Conservation (phyloP, 2,329 filamentous ascomycete genomes). For the Amauroascus niger region DNA sequence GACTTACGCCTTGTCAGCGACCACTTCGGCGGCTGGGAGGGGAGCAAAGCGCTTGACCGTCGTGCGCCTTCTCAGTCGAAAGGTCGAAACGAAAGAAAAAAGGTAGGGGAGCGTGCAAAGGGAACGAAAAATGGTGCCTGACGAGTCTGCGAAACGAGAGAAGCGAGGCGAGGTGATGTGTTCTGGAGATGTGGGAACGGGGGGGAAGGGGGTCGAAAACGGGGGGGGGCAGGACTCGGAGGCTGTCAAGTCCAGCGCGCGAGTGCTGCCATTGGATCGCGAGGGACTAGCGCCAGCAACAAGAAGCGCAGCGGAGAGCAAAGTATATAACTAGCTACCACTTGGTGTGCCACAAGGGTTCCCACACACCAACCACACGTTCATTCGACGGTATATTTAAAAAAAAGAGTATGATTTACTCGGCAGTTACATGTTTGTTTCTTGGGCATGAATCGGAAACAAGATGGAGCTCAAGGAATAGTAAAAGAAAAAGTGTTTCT, state of each 20-base stretch:
- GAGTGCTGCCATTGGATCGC: constrained; percentile 9
- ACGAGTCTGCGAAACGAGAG: background rate
- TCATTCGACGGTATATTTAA: background rate
- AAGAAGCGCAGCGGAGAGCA: constrained; percentile 1
- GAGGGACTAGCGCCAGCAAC: constrained; percentile 12
- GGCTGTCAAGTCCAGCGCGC: constrained; percentile 10
- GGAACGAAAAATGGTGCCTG: background rate
- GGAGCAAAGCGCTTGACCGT: background rate
- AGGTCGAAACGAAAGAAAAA: background rate
- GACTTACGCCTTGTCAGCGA: background rate
- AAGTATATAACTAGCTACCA: too few species aligned
- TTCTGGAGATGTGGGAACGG: constrained; percentile 1
- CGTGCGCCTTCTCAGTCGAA: background rate
- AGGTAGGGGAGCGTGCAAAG: background rate
- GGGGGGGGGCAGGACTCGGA: constrained; percentile 6
- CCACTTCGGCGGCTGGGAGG: background rate
- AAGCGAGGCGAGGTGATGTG: background rate
- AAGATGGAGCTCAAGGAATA: too few species aligned
- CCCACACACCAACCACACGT: constrained; percentile 6
- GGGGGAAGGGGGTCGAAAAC: background rate
- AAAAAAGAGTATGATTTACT: too few species aligned
- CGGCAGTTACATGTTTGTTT: too few species aligned
- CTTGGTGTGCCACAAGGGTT: constrained; percentile 9
- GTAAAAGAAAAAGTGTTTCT: too few species aligned
- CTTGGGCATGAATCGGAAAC: too few species aligned